phyloP scores from a whole-genome alignment of 345 rosid species.

The Durio zibethinus region DNA sequence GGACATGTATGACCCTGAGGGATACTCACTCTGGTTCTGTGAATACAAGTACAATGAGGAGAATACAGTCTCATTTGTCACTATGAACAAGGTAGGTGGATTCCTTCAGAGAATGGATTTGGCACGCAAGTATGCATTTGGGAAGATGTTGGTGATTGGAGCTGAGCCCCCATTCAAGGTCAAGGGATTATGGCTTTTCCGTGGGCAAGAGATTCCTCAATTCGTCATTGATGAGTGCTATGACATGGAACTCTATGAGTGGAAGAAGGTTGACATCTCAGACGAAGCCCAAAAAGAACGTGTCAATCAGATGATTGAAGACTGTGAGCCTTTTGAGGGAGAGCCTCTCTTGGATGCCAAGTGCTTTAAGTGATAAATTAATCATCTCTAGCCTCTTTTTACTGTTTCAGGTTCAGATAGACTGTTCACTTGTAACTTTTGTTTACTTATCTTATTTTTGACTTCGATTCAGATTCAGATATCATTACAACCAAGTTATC shows the following conservation, averaged over 20 bases:
- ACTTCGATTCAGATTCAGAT: neutral
- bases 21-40: conserved; percentile 95
- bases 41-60: conserved; percentile 96
- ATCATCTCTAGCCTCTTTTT: neutral
- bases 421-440: neutral
- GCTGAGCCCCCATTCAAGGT: conserved; percentile 79
- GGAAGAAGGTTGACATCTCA: conserved; percentile 81
- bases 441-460: neutral
- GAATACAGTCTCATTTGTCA: conserved; percentile 84
- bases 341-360: conserved; percentile 92
- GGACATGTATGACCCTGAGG: conserved; percentile 99
- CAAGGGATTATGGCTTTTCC: conserved; percentile 95
- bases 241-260: conserved; percentile 94
- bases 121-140: conserved; percentile 90
- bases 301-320: conserved; percentile 92
- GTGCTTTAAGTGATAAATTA: conserved; percentile 76
- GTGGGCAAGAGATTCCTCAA: conserved; percentile 79
- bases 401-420: neutral
- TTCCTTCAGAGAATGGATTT: conserved; percentile 97
- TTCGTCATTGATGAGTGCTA: conserved; percentile 85
- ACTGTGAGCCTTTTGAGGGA: conserved; percentile 88
- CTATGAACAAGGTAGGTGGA: conserved; percentile 88
- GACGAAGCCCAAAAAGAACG: conserved; percentile 93
- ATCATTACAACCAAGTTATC: neutral
- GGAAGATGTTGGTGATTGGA: conserved; percentile 90